Evolutionary conservation across 257 asterid genomes (phyloP), one percentile per base, ranked within the genome.

Genomic region (Penstemon davidsonii): DNA sequence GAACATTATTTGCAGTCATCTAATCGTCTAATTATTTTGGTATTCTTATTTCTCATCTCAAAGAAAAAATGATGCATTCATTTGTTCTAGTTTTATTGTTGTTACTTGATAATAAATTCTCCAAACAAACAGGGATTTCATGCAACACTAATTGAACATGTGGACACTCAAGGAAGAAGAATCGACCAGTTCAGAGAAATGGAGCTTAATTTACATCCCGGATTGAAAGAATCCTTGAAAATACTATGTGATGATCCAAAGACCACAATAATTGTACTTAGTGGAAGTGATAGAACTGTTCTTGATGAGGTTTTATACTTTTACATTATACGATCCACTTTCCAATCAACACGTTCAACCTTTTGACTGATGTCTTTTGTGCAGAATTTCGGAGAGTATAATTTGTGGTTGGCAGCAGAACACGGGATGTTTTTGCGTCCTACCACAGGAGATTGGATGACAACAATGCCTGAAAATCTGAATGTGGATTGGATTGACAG

Each of bases 401-500:
- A 82, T 75, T 70, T 91, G 90, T 91, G 98, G 98, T 74, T 91
- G 78, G 98, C 96, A 4, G 96, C 98, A 7, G 98, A 91, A 68
- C 91, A 91, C 33, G 98, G 98, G 55, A 91, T 91, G 98, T 91
- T 91, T 75, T 66, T 91, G 76, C 90, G 95, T 42, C 76, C 19
- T 9, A 85, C 96, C 6, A 72, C 79, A 60, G 90, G 93, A 74
- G 84, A 79, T 41, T 91, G 98, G 98, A 89, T 91, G 96, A 89
- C 96, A 37, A 91, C 96, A 46, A 89, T 91, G 98, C 98, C 98
- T 3, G 98, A 91, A 72, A 82, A 79, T 76, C 81, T 89, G n/a
- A 84, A 86, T 47, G 87, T 91, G 98, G 98, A 91, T 72, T 89
- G 98, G 98, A 94, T 89, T n/a, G 96, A 87, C 64, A 91, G 95